phyloP scores from a whole-genome alignment of 768 basidiomycete species.

The Lentinus brumalis region DNA sequence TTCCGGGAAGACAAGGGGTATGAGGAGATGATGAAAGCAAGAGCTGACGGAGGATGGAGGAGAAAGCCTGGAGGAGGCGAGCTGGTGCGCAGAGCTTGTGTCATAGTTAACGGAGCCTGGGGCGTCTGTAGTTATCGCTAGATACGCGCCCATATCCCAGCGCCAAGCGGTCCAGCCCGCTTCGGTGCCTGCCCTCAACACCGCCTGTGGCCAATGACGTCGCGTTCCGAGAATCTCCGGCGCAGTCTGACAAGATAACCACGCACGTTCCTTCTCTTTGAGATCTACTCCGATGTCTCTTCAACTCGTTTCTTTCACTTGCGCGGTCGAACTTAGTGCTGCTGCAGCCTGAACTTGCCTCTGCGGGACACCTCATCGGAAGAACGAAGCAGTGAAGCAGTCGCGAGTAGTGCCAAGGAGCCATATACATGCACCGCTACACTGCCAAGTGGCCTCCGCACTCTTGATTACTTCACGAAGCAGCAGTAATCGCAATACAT shows the following conservation, averaged over 20 bases:
- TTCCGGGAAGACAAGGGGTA: background rate
- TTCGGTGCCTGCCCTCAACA: background rate
- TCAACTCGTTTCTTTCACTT: too few species aligned
- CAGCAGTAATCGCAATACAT: too few species aligned
- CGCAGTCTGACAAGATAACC: background rate
- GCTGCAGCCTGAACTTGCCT: too few species aligned
- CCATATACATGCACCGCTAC: too few species aligned
- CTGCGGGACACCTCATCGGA: too few species aligned
- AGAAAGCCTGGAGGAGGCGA: background rate
- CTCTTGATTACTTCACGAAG: too few species aligned
- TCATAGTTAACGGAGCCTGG: conserved; percentile 11
- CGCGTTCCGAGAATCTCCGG: background rate
- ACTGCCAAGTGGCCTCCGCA: too few species aligned
- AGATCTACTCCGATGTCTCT: background rate
- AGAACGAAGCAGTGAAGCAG: too few species aligned
- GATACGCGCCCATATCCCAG: conserved; percentile 6
- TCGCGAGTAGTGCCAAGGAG: too few species aligned
- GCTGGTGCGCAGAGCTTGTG: conserved; percentile 8
- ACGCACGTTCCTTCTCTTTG: background rate
- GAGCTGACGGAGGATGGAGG: background rate
- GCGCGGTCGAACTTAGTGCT: too few species aligned
- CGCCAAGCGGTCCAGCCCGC: background rate
- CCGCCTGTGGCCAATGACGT: background rate
- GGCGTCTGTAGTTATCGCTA: background rate
- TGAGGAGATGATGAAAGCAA: background rate